Conservation (phyloP, 805 yeast species). For the Suhomyces sp. region DNA sequence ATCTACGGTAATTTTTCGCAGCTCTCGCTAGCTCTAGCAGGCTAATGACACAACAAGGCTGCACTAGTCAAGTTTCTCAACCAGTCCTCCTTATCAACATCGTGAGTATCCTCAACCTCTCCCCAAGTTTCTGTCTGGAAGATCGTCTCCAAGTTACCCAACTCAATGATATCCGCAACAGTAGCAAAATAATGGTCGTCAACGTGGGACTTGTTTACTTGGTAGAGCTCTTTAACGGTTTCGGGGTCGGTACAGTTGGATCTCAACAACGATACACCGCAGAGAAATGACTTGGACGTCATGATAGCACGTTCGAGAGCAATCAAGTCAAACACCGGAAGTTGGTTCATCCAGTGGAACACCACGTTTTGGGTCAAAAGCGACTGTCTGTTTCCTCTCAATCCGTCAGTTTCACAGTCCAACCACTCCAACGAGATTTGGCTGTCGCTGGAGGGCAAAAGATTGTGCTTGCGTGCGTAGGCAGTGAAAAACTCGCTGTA, state of each 20-base stretch:
- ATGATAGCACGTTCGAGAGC: slow-evolving; percentile 89
- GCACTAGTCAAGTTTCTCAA: slow-evolving; percentile 80
- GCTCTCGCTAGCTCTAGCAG: neutral
- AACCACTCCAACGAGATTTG: slow-evolving; percentile 49
- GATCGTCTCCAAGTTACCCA: slow-evolving; percentile 77
- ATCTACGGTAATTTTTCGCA: neutral
- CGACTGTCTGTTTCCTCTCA: slow-evolving; percentile 76
- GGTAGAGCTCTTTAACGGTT: slow-evolving; percentile 24
- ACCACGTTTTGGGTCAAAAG: slow-evolving; percentile 60
- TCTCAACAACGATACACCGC: slow-evolving; percentile 69
- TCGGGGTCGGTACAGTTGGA: slow-evolving; percentile 30
- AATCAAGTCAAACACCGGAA: slow-evolving; percentile 75
- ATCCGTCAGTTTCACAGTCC: slow-evolving; percentile 79
- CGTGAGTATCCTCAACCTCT: slow-evolving; percentile 97
- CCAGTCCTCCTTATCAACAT: slow-evolving; percentile 90
- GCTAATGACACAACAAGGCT: slow-evolving; percentile 38
- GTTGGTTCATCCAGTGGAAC: slow-evolving; percentile 54
- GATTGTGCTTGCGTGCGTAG: slow-evolving; percentile 27
- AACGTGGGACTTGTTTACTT: slow-evolving; percentile 29
- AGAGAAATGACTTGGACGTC: slow-evolving; percentile 79
- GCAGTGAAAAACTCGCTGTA: slow-evolving; percentile 58
- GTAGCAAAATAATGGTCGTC: slow-evolving; percentile 38
- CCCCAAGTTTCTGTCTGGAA: slow-evolving; percentile 94
- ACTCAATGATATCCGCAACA: slow-evolving; percentile 69
- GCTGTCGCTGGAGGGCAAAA: slow-evolving; percentile 19